Conservation (phyloP, 2,329 filamentous ascomycete genomes). For the Rhexocercosporidium sp. region DNA sequence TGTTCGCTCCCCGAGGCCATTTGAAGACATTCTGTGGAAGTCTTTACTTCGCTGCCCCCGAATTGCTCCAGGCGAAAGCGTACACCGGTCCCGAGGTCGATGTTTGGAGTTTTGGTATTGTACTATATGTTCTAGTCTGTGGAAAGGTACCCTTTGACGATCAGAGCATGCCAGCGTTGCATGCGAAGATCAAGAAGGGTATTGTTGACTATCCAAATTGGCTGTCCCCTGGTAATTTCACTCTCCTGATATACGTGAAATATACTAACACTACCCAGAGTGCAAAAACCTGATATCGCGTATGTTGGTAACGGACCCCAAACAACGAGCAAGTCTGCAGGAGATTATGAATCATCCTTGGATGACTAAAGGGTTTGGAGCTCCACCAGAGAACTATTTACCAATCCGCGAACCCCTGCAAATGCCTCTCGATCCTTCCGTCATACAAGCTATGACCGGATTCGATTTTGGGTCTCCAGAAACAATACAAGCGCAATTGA, state of each 20-base stretch:
- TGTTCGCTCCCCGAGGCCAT: constrained; percentile 82
- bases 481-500: constrained; percentile 80
- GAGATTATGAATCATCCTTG: constrained; percentile 96
- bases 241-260: background rate
- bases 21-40: constrained; percentile 98
- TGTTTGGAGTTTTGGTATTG: constrained; percentile 98
- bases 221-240: constrained; percentile 78
- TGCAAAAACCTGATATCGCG: constrained; percentile 90
- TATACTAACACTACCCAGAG: constrained; percentile 59
- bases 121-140: constrained; percentile 94
- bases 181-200: constrained; percentile 98
- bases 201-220: constrained; percentile 94
- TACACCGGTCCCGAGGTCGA: constrained; percentile 98
- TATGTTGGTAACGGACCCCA: constrained; percentile 95
- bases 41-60: constrained; percentile 95
- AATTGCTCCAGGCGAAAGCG: constrained; percentile 88
- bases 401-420: constrained; percentile 84
- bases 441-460: constrained; percentile 93
- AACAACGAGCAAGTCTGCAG: constrained; percentile 80
- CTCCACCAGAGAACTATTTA: constrained; percentile 86
- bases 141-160: constrained; percentile 99
- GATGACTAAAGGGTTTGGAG: constrained; percentile 91
- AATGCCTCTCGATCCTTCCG: constrained; percentile 79
- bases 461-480: constrained; percentile 95
- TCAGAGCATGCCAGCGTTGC: constrained; percentile 97